Evolutionary conservation across 352 stramenopile species (phyloP).

Genomic region (Poterioochromonas sp.): DNA sequence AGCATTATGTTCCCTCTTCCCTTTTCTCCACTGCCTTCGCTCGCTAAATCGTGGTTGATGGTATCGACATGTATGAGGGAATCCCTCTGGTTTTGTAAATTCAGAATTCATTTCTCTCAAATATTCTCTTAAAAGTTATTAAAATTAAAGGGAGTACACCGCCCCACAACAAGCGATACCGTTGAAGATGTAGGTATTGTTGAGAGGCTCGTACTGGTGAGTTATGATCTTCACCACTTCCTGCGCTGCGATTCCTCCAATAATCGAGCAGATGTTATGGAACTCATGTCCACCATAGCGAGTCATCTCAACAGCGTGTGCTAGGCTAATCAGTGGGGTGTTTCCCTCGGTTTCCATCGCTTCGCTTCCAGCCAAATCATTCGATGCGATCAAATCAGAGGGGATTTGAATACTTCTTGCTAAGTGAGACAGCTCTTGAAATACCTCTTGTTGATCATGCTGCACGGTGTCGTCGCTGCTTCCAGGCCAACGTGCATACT

Average conservation of each 20-base stretch:
- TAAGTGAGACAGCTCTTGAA: background rate
- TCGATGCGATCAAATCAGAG: too few species aligned
- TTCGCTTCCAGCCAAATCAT: conserved; percentile 28
- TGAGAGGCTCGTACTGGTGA: conserved; percentile 87
- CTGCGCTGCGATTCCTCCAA: conserved; percentile 90
- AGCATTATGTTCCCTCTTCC: too few species aligned
- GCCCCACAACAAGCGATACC: conserved; percentile 73
- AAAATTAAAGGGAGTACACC: conserved; percentile 63
- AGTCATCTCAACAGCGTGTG: conserved; percentile 76
- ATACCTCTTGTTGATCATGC: conserved; percentile 40
- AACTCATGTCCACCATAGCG: conserved; percentile 81
- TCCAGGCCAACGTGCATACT: conserved; percentile 61
- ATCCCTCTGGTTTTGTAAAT: too few species aligned
- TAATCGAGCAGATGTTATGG: conserved; percentile 70
- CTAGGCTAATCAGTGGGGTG: conserved; percentile 47
- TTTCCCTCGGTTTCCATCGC: conserved; percentile 32
- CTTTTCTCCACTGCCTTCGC: too few species aligned
- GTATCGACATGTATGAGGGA: too few species aligned
- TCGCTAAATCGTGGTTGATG: too few species aligned
- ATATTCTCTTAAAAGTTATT: too few species aligned
- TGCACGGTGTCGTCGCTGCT: conserved; percentile 55
- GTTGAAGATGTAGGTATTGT: conserved; percentile 97
- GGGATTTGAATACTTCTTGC: background rate
- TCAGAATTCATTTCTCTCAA: too few species aligned
- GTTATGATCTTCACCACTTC: conserved; percentile 97